Base-by-base conservation (phyloP, 331 rosid genomes). In the Telfairia occidentalis region DNA sequence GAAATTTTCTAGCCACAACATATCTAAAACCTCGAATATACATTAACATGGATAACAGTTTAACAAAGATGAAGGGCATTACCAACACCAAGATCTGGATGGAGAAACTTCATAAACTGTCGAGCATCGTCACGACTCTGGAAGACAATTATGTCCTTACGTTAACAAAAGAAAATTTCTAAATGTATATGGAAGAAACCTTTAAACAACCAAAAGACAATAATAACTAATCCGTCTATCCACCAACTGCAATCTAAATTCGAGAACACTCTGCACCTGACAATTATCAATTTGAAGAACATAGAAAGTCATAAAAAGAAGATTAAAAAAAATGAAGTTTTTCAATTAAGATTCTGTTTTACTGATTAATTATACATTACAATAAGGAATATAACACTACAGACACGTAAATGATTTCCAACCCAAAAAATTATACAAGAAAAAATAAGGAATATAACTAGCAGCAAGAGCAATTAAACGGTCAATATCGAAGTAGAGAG, bases 11-110 rank as follows among this genome's bases (percentile, higher is more conserved):
- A 18, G 9, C 50, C 46, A 66, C 48, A 40, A 35, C 29, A 24
- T 66, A 66, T 66, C 30, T 3, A 2, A 49, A 49, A 4, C 76
- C 43, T 30, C 50, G 63, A 19, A 3, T n/a, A 50, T 50, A 5
- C 45, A 50, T 18, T 43, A 42, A 7, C 32, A 32, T 1, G 2
- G n/a, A 32, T 3, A 57, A 78, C 9, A 13, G 40, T 64, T 77
- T 5, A 2, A 21, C 42, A 73, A 76, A 61, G 54, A 43, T 32
- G 74, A 78, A 53, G 48, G 72, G 71, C 74, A 73, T 87, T 95
- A 95, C 99, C 99, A 77, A 95, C 71, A 58, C 97, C 97, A 53
- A 95, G 99, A 85, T 90, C 97, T 23, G 96, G 97, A 87, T 92
- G 97, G 75, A 95, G 96, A 92, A 85, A 95, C 86, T 89, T 92